Evolutionary conservation across 305 asterid genomes (phyloP), one percentile per base, ranked within the genome.

Genomic region (Solanum hybrid): DNA sequence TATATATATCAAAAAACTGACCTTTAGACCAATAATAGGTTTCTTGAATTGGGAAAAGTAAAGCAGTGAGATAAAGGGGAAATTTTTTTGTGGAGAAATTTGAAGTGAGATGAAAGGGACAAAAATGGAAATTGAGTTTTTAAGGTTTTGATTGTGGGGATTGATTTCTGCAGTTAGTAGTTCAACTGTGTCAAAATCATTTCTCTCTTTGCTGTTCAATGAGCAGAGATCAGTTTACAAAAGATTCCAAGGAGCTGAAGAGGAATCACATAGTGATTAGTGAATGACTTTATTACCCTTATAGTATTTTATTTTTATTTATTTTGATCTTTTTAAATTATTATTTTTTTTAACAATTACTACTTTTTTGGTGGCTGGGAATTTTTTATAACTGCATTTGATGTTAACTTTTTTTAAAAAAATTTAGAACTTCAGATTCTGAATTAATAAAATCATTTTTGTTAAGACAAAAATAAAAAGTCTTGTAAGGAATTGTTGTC

Each of bases 71-170:
- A n/a, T n/a, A n/a, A n/a, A n/a, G n/a, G n/a, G 73, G 28, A 13
- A 42, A 28, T 14, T 16, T 28, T 81, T 39, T 2, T n/a, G 1
- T 39, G 64, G 12, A 39, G 2, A 80, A 80, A 39, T 6, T 0
- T 81, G 22, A 39, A 0, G 86, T 0, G 9, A 22, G 0, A 24
- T 81, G 9, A 7, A 13, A 42, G 67, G 87, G 33, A 28, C 10
- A 82, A 82, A 82, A 82, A 82, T 82, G 87, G 71, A 83, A 84
- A 84, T 29, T 84, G 87, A 11, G 74, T 26, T 42, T 82, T 82
- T 16, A 5, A 82, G 26, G 24, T 46, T 77, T 83, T 83, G 87
- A 46, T 83, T 46, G 39, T n/a, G 87, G 18, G 11, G 28, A 11
- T 46, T 46, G 73, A 78, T 78, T 35, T 78, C 18, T 46, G 87